These are phyloP conservation scores for Tolypocladium ovalisporum DNA, from an alignment of 2,329 filamentous ascomycete genomes.

Conservation along the genomic window DNA sequence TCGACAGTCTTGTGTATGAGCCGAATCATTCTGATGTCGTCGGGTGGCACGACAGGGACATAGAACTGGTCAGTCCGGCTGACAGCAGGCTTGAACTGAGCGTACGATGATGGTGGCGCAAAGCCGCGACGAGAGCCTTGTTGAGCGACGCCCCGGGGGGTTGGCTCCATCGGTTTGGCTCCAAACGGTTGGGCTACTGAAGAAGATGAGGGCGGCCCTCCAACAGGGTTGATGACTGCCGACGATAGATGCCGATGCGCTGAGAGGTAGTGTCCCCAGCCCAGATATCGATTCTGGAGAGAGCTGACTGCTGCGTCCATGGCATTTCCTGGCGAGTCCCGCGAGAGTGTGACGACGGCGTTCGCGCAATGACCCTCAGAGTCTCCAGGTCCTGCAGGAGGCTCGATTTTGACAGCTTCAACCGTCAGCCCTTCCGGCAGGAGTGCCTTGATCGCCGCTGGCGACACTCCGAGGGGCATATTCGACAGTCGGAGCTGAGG, in stretches of 20 bases:
- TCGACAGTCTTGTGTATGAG: conserved; percentile 86
- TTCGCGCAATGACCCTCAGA: conserved; percentile 61
- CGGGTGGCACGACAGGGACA: conserved; percentile 64
- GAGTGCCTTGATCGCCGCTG: conserved; percentile 47
- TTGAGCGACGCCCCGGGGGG: conserved; percentile 24
- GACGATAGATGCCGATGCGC: conserved; percentile 78
- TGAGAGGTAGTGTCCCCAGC: conserved; percentile 71
- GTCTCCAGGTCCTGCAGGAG: conserved; percentile 35
- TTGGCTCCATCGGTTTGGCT: conserved; percentile 53
- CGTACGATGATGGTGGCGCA: conserved; percentile 66
- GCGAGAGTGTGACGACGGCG: conserved; percentile 70
- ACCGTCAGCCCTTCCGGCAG: conserved; percentile 51
- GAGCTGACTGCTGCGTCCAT: conserved; percentile 71
- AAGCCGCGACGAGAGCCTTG: conserved; percentile 48
- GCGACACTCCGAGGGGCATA: conserved; percentile 49
- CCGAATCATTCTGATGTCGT: conserved; percentile 66
- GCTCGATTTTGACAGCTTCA: conserved; percentile 63
- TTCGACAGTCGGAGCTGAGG: conserved; percentile 52
- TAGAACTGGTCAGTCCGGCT: conserved; percentile 42
- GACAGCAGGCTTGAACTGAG: conserved; percentile 27
- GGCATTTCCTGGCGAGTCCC: conserved; percentile 71
- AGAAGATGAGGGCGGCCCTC: conserved; percentile 24
- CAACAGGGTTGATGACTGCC: conserved; percentile 38
- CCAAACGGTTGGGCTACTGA: conserved; percentile 59
- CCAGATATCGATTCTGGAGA: conserved; percentile 75